Base-by-base conservation (phyloP, 2,329 filamentous ascomycete species). In the Alternaria triticina region DNA sequence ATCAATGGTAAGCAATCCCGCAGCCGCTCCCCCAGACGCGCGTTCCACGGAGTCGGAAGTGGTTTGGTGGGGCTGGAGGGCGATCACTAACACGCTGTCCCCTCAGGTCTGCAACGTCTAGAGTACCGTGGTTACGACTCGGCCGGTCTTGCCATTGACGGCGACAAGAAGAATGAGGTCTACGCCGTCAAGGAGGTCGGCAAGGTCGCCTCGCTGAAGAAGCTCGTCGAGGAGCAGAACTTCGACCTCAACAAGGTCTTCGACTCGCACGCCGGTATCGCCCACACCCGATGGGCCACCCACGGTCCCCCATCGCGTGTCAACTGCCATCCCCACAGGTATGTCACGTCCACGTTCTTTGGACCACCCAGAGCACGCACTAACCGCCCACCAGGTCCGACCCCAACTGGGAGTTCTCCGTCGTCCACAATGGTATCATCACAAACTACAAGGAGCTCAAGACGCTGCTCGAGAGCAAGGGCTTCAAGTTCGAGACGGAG, bases 371-470 rank as follows among this genome's bases (percentile, higher is more conserved):
- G 28, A 12, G 13, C 27, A 22, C 57, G 51, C 44, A 64, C 75
- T 77, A 68, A 77, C 62, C 46, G 49, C 58, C 54, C 28, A 51
- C 40, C 64, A 96, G 94, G 83, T 98, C 95, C 71, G 96, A 99
- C 82, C 89, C 91, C 75, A 92, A 85, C 77, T 99, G 95, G 94
- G 92, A 99, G 84, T 99, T 99, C 83, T 88, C 93, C 71, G 90
- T 99, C 75, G 96, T 98, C 66, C 96, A 99, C 91, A 99, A 99
- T 84, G 96, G 96, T 80, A 99, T 99, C 87, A 99, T 99, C 84
- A 99, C 96, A 86, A 99, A 99, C 89, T 99, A 99, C 89, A 99
- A 99, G 88, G 96, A 99, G 85, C 86, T 99, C 77, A 97, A 95
- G 89, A 93, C 91, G 67, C 90, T 99, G 69, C 88, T 99, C 73